phyloP scores from a whole-genome alignment of 2,329 filamentous ascomycete species.

The Pezicula radicicola region DNA sequence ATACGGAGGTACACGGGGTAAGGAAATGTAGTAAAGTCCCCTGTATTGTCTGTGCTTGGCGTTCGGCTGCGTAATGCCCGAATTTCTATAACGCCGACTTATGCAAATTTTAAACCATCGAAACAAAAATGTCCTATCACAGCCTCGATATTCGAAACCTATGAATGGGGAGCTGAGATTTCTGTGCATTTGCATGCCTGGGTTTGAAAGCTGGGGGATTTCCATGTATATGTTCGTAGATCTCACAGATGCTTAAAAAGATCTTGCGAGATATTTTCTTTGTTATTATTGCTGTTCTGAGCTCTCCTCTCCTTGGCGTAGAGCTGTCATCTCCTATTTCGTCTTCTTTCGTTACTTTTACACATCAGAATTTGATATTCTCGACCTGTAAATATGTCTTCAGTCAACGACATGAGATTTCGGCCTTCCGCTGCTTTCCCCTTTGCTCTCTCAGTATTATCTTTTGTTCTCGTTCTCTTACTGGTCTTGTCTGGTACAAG shows the following conservation, averaged over 20 bases:
- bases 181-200: no score
- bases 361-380: background rate
- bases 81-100: background rate
- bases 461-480: conserved; percentile 5
- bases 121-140: background rate
- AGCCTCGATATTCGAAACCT: background rate
- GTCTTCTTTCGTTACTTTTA: background rate
- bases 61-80: no score
- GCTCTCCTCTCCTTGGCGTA: background rate
- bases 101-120: background rate
- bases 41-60: no score
- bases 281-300: background rate
- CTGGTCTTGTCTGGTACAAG: conserved; percentile 8
- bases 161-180: background rate
- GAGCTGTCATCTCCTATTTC: background rate
- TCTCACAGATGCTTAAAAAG: background rate
- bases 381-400: conserved; percentile 4
- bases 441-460: conserved; percentile 1
- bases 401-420: background rate
- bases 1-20: no score
- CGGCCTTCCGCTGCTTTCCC: conserved; percentile 8
- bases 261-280: background rate
- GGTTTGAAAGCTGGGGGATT: background rate
- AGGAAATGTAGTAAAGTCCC: no score
- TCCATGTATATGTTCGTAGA: background rate